These are phyloP conservation scores for Colletotrichum navitas DNA, from an alignment of 2,329 filamentous ascomycete genomes.

Conservation along the genomic window DNA sequence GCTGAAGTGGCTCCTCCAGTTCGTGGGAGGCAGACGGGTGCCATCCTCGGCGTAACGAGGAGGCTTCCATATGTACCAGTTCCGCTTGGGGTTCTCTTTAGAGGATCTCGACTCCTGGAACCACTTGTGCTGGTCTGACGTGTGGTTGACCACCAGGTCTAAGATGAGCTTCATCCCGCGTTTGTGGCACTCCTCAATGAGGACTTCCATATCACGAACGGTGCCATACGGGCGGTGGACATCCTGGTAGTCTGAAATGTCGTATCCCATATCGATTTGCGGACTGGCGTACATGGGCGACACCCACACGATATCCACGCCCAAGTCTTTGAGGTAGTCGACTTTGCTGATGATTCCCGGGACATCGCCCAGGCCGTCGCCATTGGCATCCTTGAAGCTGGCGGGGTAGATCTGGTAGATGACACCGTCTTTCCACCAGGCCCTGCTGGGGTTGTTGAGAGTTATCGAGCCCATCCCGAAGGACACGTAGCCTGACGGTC, in stretches of 20 bases:
- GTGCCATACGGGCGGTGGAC: slow-evolving; percentile 76
- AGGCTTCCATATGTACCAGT: slow-evolving; percentile 76
- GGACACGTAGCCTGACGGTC: not conserved
- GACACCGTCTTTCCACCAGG: slow-evolving; percentile 69
- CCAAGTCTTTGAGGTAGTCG: slow-evolving; percentile 71
- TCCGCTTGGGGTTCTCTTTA: slow-evolving; percentile 71
- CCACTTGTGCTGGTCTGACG: slow-evolving; percentile 78
- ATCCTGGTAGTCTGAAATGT: slow-evolving; percentile 75
- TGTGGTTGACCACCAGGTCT: slow-evolving; percentile 84
- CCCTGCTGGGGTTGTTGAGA: slow-evolving; percentile 21
- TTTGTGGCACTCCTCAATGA: slow-evolving; percentile 71
- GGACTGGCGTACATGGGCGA: slow-evolving; percentile 76
- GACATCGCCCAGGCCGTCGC: slow-evolving; percentile 72
- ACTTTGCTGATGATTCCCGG: slow-evolving; percentile 73
- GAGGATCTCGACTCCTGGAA: slow-evolving; percentile 75
- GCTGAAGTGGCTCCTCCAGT: slow-evolving; percentile 76
- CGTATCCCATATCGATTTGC: slow-evolving; percentile 78
- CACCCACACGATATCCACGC: slow-evolving; percentile 75
- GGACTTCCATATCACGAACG: slow-evolving; percentile 71
- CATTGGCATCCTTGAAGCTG: slow-evolving; percentile 68
- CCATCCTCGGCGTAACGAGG: slow-evolving; percentile 67
- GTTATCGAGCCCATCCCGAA: slow-evolving; percentile 36
- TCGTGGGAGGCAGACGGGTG: slow-evolving; percentile 77
- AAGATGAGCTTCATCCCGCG: slow-evolving; percentile 79
- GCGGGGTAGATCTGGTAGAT: slow-evolving; percentile 73